These are phyloP conservation scores for Gonium pectorale DNA, from an alignment of 139 green algal genomes.

Conservation along the genomic window DNA sequence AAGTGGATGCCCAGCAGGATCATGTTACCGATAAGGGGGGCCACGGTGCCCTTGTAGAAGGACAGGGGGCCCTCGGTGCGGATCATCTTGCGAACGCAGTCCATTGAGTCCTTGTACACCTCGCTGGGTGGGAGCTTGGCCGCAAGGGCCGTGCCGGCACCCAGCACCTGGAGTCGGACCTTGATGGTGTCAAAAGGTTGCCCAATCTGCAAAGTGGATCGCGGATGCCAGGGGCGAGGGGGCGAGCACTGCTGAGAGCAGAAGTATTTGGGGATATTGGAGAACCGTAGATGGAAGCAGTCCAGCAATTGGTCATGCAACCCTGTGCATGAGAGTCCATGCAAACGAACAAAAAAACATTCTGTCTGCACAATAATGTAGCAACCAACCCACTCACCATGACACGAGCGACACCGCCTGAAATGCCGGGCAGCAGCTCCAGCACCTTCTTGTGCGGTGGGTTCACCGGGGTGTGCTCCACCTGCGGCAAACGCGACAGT, in stretches of 20 bases:
- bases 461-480: conserved; percentile 59
- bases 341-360: neutral
- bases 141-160: conserved; percentile 53
- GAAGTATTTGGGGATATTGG: too few relatives aligned
- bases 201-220: conserved; percentile 52
- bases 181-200: conserved; percentile 63
- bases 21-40: conserved; percentile 59
- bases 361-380: neutral
- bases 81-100: conserved; percentile 64
- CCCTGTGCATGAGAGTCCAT: neutral
- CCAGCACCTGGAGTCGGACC: conserved; percentile 57
- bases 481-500: too few relatives aligned
- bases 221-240: too few relatives aligned
- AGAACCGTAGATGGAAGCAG: too few relatives aligned
- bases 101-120: conserved; percentile 53
- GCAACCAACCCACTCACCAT: conserved; percentile 3
- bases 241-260: too few relatives aligned
- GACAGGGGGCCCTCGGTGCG: conserved; percentile 45
- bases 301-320: neutral
- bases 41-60: conserved; percentile 57
- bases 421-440: conserved; percentile 57
- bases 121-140: conserved; percentile 46
- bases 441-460: conserved; percentile 52
- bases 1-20: conserved; percentile 65
- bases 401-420: conserved; percentile 57